Conservation (phyloP, 805 yeast species). For the Maudiozyma barnettii region DNA sequence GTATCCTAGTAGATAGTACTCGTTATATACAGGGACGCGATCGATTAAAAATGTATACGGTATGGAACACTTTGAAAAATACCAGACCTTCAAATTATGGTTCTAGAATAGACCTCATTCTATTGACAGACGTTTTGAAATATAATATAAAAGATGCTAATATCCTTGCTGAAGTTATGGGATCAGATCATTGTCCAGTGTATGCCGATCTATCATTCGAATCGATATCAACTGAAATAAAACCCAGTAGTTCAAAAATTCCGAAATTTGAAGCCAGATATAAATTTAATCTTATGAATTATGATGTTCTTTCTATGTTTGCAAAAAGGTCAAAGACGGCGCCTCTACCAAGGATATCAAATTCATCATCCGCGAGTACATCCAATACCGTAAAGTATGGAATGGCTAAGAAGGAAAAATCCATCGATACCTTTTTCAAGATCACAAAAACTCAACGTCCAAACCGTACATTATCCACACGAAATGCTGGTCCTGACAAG, state of each 20-base stretch:
- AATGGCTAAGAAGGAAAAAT: constrained; percentile 2
- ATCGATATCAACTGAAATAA: constrained; percentile 26
- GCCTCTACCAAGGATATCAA: not conserved
- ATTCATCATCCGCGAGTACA: not conserved
- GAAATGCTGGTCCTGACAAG: not conserved
- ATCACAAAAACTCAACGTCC: not conserved
- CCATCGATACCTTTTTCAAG: constrained; percentile 8
- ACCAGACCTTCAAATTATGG: constrained; percentile 79
- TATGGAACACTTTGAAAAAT: constrained; percentile 79
- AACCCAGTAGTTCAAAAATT: constrained; percentile 1
- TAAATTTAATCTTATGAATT: constrained; percentile 35
- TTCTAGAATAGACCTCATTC: constrained; percentile 73
- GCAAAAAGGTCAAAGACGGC: constrained; percentile 7
- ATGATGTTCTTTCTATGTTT: constrained; percentile 31
- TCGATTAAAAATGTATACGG: constrained; percentile 64
- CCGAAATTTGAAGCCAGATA: constrained; percentile 47
- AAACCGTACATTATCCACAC: not conserved
- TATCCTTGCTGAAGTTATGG: constrained; percentile 63
- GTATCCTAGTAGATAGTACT: constrained; percentile 48
- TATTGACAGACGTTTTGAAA: constrained; percentile 37
- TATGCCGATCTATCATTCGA: constrained; percentile 41
- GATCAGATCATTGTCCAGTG: constrained; percentile 94
- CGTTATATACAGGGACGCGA: constrained; percentile 45
- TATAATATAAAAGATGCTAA: constrained; percentile 30
- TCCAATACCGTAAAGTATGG: constrained; percentile 1